A percentile compares a stretch with the other conserved stretches of the same genome.
phyloP scores from a whole-genome alignment of 1,284 basidiomycete genomes.

The Omphalotus olearius region DNA sequence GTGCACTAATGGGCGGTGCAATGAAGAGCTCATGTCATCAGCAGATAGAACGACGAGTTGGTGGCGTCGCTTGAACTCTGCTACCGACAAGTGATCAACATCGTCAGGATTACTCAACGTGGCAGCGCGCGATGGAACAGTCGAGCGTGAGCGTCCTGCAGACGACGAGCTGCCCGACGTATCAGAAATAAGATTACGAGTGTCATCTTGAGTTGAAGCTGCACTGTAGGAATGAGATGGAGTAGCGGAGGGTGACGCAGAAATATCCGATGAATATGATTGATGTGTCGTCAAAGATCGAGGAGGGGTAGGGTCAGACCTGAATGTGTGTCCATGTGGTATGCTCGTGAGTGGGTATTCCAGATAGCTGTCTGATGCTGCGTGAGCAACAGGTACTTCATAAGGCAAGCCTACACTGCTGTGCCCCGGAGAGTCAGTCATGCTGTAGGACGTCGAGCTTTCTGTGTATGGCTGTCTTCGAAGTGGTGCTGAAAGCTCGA shows the following conservation, averaged over 20 bases:
- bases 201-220: too few relatives aligned
- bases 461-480: background rate
- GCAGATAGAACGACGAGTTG: conserved; percentile 1
- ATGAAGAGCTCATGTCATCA: background rate
- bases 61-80: conserved; percentile 8
- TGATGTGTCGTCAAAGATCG: background rate
- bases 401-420: background rate
- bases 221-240: too few relatives aligned
- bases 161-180: background rate
- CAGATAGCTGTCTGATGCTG: background rate
- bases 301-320: too few relatives aligned
- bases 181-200: too few relatives aligned
- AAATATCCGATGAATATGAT: background rate
- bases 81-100: conserved; percentile 1
- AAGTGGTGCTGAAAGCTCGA: too few relatives aligned
- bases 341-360: background rate
- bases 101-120: background rate
- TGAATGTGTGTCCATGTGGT: too few relatives aligned
- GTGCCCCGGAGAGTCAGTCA: background rate
- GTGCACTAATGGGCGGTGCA: conserved; percentile 5
- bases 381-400: background rate
- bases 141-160: background rate
- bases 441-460: background rate
- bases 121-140: background rate
- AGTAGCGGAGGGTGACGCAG: background rate